phyloP scores from a whole-genome alignment of 2,329 filamentous ascomycete species.

The Coniochaeta hoffmannii region DNA sequence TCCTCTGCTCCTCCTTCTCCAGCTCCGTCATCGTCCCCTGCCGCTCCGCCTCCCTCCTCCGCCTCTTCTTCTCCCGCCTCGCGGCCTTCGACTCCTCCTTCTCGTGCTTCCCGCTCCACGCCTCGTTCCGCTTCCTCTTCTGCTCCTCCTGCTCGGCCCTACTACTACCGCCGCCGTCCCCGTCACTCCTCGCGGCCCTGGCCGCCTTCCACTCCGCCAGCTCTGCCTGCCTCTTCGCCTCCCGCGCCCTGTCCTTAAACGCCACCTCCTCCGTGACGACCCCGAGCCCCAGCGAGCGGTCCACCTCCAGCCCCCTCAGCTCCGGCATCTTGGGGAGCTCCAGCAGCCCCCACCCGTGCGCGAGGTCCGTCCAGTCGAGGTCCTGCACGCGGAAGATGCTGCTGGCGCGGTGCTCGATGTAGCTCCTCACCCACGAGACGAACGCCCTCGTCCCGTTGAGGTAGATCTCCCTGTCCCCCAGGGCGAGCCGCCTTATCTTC shows the following conservation, averaged over 20 bases:
- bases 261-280: conserved; percentile 61
- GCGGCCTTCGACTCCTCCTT: conserved; percentile 51
- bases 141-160: conserved; percentile 36
- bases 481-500: conserved; percentile 26
- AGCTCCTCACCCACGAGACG: conserved; percentile 87
- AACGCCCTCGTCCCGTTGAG: conserved; percentile 89
- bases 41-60: conserved; percentile 50
- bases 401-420: conserved; percentile 81
- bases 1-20: conserved; percentile 54
- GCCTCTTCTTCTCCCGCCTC: conserved; percentile 25
- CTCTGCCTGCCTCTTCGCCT: conserved; percentile 54
- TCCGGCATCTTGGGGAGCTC: conserved; percentile 93
- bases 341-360: conserved; percentile 76
- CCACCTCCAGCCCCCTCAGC: conserved; percentile 57
- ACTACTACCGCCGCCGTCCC: conserved; percentile 25
- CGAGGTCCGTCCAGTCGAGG: conserved; percentile 78
- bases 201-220: conserved; percentile 42
- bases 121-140: conserved; percentile 56
- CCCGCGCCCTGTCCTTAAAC: conserved; percentile 66
- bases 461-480: conserved; percentile 59
- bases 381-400: conserved; percentile 83
- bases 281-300: conserved; percentile 53
- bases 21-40: conserved; percentile 62
- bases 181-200: conserved; percentile 20
- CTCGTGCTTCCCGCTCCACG: conserved; percentile 68